Conservation (phyloP, 2,329 filamentous ascomycete genomes). For the Mariannaea sp. region DNA sequence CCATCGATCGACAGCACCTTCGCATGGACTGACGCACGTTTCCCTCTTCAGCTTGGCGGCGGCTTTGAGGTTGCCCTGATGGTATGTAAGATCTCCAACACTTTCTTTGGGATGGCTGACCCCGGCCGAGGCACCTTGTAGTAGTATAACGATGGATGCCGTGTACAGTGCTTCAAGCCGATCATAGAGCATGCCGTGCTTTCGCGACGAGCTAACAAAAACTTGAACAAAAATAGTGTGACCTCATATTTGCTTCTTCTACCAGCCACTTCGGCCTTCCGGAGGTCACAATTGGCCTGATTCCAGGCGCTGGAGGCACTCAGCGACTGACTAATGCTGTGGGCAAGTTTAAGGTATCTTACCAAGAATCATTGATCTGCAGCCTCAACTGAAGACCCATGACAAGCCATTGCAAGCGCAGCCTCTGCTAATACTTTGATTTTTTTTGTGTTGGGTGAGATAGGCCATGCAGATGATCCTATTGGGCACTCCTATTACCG, state of each 20-base stretch:
- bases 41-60: conserved; percentile 49
- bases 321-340: conserved; percentile 49
- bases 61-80: conserved; percentile 56
- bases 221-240: conserved; percentile 40
- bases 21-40: conserved; percentile 22
- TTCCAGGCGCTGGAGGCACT: conserved; percentile 49
- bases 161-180: too few relatives aligned
- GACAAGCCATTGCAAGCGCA: not conserved
- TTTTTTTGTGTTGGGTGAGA: not conserved
- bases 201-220: not conserved
- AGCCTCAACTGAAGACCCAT: not conserved
- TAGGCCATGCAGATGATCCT: conserved; percentile 44
- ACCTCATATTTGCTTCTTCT: conserved; percentile 46
- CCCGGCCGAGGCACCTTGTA: not conserved
- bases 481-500: conserved; percentile 35
- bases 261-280: conserved; percentile 47
- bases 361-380: conserved; percentile 34
- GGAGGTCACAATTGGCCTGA: conserved; percentile 47
- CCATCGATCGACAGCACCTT: not conserved
- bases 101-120: too few relatives aligned
- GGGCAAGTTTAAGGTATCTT: conserved; percentile 50
- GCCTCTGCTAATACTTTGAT: not conserved
- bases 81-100: conserved; percentile 37
- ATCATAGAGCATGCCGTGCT: too few relatives aligned
- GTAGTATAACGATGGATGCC: too few relatives aligned